A percentile compares a stretch with the other conserved stretches of the same genome.
Evolutionary conservation across 257 asterid species (phyloP).

Genomic region (Solanum pinnatisectum): DNA sequence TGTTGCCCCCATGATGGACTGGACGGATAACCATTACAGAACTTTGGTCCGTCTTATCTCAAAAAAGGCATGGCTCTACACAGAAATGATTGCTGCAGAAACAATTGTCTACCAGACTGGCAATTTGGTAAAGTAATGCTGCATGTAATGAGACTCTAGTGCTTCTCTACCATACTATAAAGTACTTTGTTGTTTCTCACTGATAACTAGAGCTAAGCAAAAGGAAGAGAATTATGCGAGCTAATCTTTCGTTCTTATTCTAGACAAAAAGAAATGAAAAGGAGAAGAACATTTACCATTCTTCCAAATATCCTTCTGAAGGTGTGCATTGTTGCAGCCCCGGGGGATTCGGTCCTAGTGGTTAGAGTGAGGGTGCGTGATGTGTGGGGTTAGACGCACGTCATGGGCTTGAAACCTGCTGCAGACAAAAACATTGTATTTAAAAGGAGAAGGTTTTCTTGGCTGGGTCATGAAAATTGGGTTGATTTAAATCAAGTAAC

Average conservation of each 20-base stretch:
- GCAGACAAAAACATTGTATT: background rate
- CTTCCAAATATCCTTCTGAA: background rate
- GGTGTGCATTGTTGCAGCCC: background rate
- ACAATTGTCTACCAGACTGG: conserved; percentile 83
- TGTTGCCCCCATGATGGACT: conserved; percentile 98
- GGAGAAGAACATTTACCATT: background rate
- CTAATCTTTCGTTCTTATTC: background rate
- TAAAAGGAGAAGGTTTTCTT: background rate
- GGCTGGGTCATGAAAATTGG: background rate
- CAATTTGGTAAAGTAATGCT: conserved; percentile 47
- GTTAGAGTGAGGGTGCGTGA: background rate
- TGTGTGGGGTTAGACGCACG: background rate
- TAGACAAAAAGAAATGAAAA: background rate
- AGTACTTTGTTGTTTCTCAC: background rate
- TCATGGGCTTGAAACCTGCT: background rate
- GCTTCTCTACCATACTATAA: background rate
- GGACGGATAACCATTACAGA: conserved; percentile 81
- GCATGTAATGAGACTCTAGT: background rate
- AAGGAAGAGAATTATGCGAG: background rate
- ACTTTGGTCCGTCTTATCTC: conserved; percentile 86
- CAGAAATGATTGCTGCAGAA: conserved; percentile 98
- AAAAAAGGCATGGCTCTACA: conserved; percentile 82
- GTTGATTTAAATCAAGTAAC: background rate
- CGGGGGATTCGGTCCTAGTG: background rate
- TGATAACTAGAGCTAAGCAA: background rate